Evolutionary conservation across 805 yeast genomes (phyloP).

Genomic region (Candida schatavii): DNA sequence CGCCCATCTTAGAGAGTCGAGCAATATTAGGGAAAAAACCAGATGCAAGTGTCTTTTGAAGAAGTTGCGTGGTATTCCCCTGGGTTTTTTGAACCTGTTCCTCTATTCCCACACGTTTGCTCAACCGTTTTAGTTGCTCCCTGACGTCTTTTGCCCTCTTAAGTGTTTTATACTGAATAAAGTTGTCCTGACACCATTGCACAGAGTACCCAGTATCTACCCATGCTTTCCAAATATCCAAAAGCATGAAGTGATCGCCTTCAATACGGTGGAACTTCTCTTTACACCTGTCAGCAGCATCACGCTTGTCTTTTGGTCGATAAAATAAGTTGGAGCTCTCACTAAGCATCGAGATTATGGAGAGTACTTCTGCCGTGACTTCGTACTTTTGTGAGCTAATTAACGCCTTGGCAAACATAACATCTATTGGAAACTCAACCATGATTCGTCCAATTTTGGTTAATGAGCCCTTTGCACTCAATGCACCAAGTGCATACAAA

Average conservation of each 20-base stretch:
- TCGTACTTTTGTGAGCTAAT: constrained; percentile 57
- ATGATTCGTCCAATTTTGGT: constrained; percentile 77
- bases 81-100: constrained; percentile 17
- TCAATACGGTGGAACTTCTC: constrained; percentile 51
- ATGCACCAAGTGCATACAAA: constrained; percentile 83
- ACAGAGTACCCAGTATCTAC: constrained; percentile 59
- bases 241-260: constrained; percentile 79
- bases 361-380: constrained; percentile 66
- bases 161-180: constrained; percentile 71
- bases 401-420: constrained; percentile 78
- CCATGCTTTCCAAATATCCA: constrained; percentile 81
- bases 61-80: constrained; percentile 23
- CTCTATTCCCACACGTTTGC: constrained; percentile 49
- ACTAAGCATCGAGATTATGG: constrained; percentile 80
- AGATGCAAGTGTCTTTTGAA: constrained; percentile 57
- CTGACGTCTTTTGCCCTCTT: constrained; percentile 67
- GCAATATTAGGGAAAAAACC: constrained; percentile 74
- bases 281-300: constrained; percentile 62
- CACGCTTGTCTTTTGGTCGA: constrained; percentile 65
- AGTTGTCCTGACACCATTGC: constrained; percentile 85
- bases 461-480: constrained; percentile 73
- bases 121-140: constrained; percentile 61
- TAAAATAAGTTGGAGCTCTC: constrained; percentile 71
- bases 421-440: constrained; percentile 92
- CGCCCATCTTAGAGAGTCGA: constrained; percentile 58